Percentiles rank a stretch among this genome's conserved stretches.
Evolutionary conservation across 2,329 filamentous ascomycete species (phyloP).

Genomic region (Talaromyces sp.): DNA sequence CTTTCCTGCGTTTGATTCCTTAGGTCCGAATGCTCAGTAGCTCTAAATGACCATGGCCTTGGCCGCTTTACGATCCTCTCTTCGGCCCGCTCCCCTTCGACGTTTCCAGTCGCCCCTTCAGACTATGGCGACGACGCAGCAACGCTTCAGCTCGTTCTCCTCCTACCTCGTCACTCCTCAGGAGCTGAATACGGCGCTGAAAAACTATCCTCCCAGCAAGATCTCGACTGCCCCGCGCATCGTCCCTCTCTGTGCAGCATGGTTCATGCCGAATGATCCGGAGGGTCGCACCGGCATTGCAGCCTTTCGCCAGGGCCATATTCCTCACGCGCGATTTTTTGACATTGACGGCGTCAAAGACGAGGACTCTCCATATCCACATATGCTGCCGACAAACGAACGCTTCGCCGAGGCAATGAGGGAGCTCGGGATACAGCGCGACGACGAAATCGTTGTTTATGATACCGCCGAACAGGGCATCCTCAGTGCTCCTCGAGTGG

Average conservation of each 20-base stretch:
- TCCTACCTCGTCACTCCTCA: conserved; percentile 82
- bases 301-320: conserved; percentile 73
- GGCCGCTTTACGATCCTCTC: conserved; percentile 25
- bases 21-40: neutral
- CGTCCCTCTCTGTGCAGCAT: conserved; percentile 84
- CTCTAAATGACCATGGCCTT: conserved; percentile 27
- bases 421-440: conserved; percentile 74
- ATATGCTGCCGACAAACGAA: conserved; percentile 84
- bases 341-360: conserved; percentile 91
- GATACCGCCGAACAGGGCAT: conserved; percentile 87
- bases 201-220: conserved; percentile 71
- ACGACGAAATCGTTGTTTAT: conserved; percentile 91
- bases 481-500: conserved; percentile 87
- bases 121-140: conserved; percentile 27
- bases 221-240: conserved; percentile 77
- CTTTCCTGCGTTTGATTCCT: neutral
- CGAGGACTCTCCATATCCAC: conserved; percentile 79
- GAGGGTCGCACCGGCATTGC: conserved; percentile 69
- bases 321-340: conserved; percentile 90
- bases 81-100: conserved; percentile 11
- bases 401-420: conserved; percentile 85
- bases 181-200: conserved; percentile 74
- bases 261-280: conserved; percentile 91
- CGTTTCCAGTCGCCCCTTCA: conserved; percentile 15
- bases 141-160: conserved; percentile 53